A percentile compares a stretch with the other conserved stretches of the same genome.
These are phyloP conservation scores for Salix exigua DNA, from an alignment of 345 rosid species.

Conservation along the genomic window DNA sequence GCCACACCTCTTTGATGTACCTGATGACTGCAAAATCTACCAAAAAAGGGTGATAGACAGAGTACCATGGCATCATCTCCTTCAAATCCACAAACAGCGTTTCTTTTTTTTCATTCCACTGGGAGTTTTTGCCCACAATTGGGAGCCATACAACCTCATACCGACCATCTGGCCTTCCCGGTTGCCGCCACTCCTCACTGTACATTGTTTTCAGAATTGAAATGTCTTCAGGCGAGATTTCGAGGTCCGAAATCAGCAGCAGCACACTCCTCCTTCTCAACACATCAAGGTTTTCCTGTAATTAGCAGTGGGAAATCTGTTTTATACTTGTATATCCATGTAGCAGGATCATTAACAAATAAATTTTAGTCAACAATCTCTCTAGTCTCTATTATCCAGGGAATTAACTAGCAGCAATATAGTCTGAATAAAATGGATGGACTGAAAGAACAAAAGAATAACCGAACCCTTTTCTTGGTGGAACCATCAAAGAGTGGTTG, in stretches of 20 bases:
- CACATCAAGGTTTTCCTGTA: conserved; percentile 62
- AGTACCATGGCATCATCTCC: conserved; percentile 70
- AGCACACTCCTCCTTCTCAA: conserved; percentile 66
- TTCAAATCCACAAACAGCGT: conserved; percentile 47
- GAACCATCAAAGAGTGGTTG: conserved; percentile 33
- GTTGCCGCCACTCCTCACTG: conserved; percentile 39
- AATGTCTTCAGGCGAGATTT: conserved; percentile 49
- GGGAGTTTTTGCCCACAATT: conserved; percentile 40
- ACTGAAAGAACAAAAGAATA: not conserved
- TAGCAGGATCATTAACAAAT: not conserved
- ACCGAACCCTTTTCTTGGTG: conserved; percentile 26
- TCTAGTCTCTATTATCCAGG: not conserved
- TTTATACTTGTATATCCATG: not conserved
- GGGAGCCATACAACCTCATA: conserved; percentile 86
- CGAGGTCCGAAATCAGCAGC: conserved; percentile 65
- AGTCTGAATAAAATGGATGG: not conserved
- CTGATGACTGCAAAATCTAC: conserved; percentile 45
- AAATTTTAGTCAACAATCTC: too few relatives aligned
- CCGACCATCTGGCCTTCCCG: conserved; percentile 27
- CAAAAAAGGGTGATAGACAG: conserved; percentile 52
- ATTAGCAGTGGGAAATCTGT: not conserved
- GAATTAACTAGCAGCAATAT: not conserved
- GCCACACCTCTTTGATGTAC: conserved; percentile 64
- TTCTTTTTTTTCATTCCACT: conserved; percentile 44
- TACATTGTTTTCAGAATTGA: conserved; percentile 45